phyloP scores from a whole-genome alignment of 2,329 filamentous ascomycete species.

The Clarireedia homoeocarpa region DNA sequence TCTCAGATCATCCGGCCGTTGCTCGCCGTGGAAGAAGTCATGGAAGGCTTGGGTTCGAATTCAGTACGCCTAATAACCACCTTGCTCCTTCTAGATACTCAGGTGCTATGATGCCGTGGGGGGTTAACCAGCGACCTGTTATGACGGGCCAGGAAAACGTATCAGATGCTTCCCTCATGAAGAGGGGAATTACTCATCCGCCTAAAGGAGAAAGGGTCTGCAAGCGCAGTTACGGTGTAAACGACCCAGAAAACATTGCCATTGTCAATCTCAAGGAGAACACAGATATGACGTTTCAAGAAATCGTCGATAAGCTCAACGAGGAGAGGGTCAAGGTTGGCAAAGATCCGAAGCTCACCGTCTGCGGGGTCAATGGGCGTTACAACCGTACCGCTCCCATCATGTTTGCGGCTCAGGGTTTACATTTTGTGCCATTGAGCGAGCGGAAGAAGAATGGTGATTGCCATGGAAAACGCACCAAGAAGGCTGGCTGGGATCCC shows the following conservation, averaged over 20 bases:
- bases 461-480: not conserved
- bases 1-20: not conserved
- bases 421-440: conserved; percentile 19
- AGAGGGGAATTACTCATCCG: conserved; percentile 19
- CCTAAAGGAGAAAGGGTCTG: conserved; percentile 11
- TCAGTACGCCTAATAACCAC: conserved; percentile 4
- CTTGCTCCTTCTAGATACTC: conserved; percentile 17
- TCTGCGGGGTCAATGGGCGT: conserved; percentile 20
- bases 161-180: conserved; percentile 21
- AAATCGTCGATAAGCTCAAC: conserved; percentile 23
- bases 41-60: not conserved
- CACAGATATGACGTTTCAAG: conserved; percentile 12
- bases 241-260: conserved; percentile 27
- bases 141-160: conserved; percentile 13
- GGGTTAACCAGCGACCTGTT: conserved; percentile 14
- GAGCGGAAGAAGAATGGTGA: conserved; percentile 12
- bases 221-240: conserved; percentile 25
- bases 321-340: conserved; percentile 15
- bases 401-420: conserved; percentile 22
- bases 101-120: conserved; percentile 18
- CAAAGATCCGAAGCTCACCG: conserved; percentile 15
- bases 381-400: conserved; percentile 29
- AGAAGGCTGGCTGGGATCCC: conserved; percentile 13
- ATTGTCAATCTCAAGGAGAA: conserved; percentile 27
- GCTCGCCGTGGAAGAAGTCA: not conserved